These are phyloP conservation scores for Monosporascus sp. DNA, from an alignment of 2,329 filamentous ascomycete genomes.

Conservation along the genomic window DNA sequence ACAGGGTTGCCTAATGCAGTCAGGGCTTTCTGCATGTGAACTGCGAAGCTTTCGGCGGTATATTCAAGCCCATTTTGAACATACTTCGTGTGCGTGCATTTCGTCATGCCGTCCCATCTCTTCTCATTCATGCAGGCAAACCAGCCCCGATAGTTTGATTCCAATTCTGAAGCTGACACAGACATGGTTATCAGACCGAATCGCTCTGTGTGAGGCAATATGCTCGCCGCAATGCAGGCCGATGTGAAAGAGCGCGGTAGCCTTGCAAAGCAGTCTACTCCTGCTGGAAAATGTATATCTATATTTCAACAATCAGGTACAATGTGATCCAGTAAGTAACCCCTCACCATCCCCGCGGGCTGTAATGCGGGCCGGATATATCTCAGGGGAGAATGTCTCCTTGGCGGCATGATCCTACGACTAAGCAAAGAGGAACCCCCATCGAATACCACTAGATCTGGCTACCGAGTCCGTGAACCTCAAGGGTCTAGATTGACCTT, in stretches of 20 bases:
- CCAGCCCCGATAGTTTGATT: slow-evolving; percentile 8
- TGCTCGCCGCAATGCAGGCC: neutral
- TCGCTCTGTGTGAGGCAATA: neutral
- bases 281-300: too few species aligned
- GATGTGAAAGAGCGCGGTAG: neutral
- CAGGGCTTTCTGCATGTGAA: slow-evolving; percentile 6
- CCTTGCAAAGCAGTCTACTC: neutral
- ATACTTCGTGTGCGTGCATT: slow-evolving; percentile 9
- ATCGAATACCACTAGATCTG: too few species aligned
- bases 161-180: slow-evolving; percentile 4
- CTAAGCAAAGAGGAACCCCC: too few species aligned
- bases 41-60: slow-evolving; percentile 8
- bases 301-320: too few species aligned
- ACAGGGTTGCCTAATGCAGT: slow-evolving; percentile 6
- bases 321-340: too few species aligned
- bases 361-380: too few species aligned
- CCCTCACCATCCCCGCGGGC: too few species aligned
- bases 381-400: too few species aligned
- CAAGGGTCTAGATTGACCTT: too few species aligned
- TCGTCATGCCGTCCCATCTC: slow-evolving; percentile 10
- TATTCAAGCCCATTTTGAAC: slow-evolving; percentile 11
- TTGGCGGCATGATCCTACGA: too few species aligned
- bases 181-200: slow-evolving; percentile 5
- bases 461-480: too few species aligned
- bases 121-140: slow-evolving; percentile 11